A percentile compares a stretch with the other conserved stretches of the same genome.
Conservation (phyloP, 768 basidiomycete species). For the Leccinum barrowsii region DNA sequence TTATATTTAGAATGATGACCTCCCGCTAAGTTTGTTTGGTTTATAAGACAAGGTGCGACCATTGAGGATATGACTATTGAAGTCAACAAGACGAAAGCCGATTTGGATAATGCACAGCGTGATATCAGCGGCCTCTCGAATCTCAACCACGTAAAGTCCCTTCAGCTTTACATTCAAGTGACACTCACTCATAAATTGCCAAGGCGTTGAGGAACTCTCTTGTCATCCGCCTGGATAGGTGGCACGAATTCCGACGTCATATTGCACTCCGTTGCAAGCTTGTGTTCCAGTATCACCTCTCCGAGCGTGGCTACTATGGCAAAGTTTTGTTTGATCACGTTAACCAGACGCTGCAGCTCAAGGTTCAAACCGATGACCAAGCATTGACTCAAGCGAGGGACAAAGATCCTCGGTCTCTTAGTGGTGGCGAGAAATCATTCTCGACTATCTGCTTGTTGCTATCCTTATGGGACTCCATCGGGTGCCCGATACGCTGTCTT, state of each 20-base stretch:
- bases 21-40: constrained; percentile 2
- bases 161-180: not conserved
- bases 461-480: constrained; percentile 95
- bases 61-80: constrained; percentile 75
- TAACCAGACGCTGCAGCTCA: constrained; percentile 58
- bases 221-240: constrained; percentile 59
- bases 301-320: constrained; percentile 84
- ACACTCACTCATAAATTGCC: constrained; percentile 8
- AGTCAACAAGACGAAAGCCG: constrained; percentile 60
- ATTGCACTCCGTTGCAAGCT: constrained; percentile 86
- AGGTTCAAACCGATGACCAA: constrained; percentile 84
- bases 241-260: constrained; percentile 86
- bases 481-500: constrained; percentile 90
- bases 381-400: constrained; percentile 61
- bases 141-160: constrained; percentile 59
- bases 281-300: constrained; percentile 78
- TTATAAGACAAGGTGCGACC: constrained; percentile 63
- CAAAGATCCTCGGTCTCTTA: constrained; percentile 82
- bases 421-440: constrained; percentile 96
- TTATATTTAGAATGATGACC: not conserved
- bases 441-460: constrained; percentile 91
- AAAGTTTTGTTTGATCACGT: constrained; percentile 85
- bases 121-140: constrained; percentile 61
- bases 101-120: constrained; percentile 54
- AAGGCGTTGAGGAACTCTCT: constrained; percentile 71